Evolutionary conservation across 495 filamentous ascomycete species (phyloP), one percentile per base, ranked within the genome.

Genomic region (Cercophora samala): DNA sequence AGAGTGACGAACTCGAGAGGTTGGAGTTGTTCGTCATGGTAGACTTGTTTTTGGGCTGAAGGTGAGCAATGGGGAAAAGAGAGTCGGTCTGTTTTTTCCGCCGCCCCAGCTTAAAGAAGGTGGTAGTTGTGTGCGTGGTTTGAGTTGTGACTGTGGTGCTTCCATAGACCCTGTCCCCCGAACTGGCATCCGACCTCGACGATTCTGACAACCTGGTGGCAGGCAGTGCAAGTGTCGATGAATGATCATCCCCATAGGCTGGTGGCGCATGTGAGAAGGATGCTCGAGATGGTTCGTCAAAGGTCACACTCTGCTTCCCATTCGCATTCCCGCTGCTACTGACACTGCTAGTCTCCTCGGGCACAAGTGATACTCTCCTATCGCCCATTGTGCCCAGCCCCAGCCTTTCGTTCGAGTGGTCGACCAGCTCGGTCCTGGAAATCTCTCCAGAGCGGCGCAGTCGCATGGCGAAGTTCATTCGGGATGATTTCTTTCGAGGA

Each of bases 161-260:
- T 55, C 85, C 83, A 70, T 84, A 87, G 5, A 86, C 81, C 54
- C 87, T 89, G 37, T 96, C 93, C n/a, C 84, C 88, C 13, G 88
- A 88, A 76, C 93, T 96, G 26, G 87, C 89, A 74, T 97, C 93
- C 21, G 94, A 97, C 62, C 92, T 88, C 23, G 93, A 97, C 0
- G 95, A 97, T 67, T 97, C 95, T 4, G 95, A 97, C 24, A 92
- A 82, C 53, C 95, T 84, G 62, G 87, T 85, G 56, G 89, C 82
- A 2, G 89, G 87, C 17, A 91, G 83, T 4, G 90, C 85, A 58
- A 96, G 72, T 51, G 88, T 78, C 55, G 90, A 84, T 75, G 82
- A 83, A 4, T 85, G 84, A 63, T 93, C 90, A 66, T 90, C 89
- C 61, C 82, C 81, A 60, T 88, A 89, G 11, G 87, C 82, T 58